A percentile compares a stretch with the other conserved stretches of the same genome.
Conservation (phyloP, 768 basidiomycete genomes). For the Neoboletus brunneissimus region DNA sequence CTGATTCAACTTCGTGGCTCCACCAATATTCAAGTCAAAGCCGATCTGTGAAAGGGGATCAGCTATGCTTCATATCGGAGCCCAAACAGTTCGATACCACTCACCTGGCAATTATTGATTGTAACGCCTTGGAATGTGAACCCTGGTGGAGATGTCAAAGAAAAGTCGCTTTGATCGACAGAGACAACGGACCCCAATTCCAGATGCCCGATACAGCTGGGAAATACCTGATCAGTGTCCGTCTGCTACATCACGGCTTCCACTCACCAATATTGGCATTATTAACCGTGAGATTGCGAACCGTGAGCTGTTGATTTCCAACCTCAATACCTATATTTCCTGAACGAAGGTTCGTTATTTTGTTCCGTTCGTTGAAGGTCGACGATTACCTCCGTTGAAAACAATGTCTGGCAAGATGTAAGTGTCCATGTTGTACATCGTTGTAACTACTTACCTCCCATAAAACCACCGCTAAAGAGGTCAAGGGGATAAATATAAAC, state of each 20-base stretch:
- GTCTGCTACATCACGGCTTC: not conserved
- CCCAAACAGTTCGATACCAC: not conserved
- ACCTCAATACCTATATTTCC: conserved; percentile 61
- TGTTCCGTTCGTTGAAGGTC: not conserved
- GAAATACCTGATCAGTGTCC: not conserved
- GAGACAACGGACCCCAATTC: conserved; percentile 40
- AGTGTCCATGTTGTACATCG: not conserved
- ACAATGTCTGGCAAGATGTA: conserved; percentile 32
- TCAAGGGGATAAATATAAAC: not conserved
- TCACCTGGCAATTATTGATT: conserved; percentile 38
- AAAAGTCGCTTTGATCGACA: not conserved
- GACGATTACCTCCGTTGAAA: conserved; percentile 39
- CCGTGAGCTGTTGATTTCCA: conserved; percentile 78
- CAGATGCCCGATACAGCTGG: conserved; percentile 33
- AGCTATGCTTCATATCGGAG: not conserved
- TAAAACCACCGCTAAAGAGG: conserved; percentile 39
- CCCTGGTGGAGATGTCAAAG: conserved; percentile 27
- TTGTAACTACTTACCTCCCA: conserved; percentile 46
- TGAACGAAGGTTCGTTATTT: not conserved
- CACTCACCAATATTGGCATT: conserved; percentile 40
- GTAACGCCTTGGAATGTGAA: conserved; percentile 54
- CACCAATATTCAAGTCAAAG: conserved; percentile 44
- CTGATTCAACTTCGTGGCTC: conserved; percentile 30
- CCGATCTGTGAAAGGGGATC: conserved; percentile 33
- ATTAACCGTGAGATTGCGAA: conserved; percentile 57